Percentiles rank a stretch among this genome's conserved stretches.
Conservation (phyloP, 2,329 filamentous ascomycete species). For the Cercospora citrullina region DNA sequence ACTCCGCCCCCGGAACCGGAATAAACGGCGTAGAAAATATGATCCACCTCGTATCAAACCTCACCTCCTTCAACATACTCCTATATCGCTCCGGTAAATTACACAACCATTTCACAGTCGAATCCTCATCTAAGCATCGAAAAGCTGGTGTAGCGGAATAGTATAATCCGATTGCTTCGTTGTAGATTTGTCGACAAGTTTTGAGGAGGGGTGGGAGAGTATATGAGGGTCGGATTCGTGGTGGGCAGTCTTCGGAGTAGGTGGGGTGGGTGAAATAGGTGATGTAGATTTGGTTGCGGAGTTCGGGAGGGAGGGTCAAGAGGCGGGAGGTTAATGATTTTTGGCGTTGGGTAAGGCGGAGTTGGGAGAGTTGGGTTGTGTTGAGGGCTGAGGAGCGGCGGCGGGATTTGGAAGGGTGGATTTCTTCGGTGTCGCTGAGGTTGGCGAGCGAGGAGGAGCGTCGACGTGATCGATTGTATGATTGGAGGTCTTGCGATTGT, state of each 20-base stretch:
- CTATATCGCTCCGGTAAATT: constrained; percentile 12
- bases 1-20: constrained; percentile 23
- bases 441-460: constrained; percentile 5
- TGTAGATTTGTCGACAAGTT: constrained; percentile 18
- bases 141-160: constrained; percentile 17
- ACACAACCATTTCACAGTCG: constrained; percentile 19
- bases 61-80: constrained; percentile 17
- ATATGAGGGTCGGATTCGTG: constrained; percentile 25
- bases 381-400: constrained; percentile 5
- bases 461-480: not conserved
- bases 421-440: not conserved
- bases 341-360: not conserved
- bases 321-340: constrained; percentile 8
- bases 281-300: constrained; percentile 26
- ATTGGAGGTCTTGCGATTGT: not conserved
- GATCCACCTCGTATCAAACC: constrained; percentile 27
- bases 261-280: constrained; percentile 14
- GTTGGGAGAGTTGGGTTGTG: not conserved
- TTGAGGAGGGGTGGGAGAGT: constrained; percentile 20
- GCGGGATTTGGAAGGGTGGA: not conserved
- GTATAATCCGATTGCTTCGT: constrained; percentile 23
- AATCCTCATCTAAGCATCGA: constrained; percentile 26
- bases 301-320: constrained; percentile 24
- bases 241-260: not conserved
- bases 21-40: constrained; percentile 25